A percentile compares a stretch with the other conserved stretches of the same genome.
Evolutionary conservation across 352 stramenopile species (phyloP).

Genomic region (Globisporangium okanoganense): DNA sequence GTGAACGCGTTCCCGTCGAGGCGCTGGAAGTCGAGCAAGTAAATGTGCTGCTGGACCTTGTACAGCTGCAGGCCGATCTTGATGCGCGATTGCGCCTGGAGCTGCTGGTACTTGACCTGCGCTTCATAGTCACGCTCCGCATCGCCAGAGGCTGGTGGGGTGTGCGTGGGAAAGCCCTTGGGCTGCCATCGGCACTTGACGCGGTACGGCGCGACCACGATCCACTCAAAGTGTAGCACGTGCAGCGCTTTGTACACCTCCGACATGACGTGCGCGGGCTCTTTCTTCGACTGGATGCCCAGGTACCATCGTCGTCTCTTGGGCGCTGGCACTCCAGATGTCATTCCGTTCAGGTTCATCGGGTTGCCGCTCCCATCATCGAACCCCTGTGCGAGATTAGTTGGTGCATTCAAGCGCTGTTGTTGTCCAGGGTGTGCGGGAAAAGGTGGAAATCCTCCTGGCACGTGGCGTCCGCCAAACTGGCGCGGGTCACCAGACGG

Average conservation of each 20-base stretch:
- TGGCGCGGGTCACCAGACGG: slow-evolving; percentile 56
- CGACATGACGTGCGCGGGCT: slow-evolving; percentile 99
- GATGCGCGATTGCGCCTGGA: slow-evolving; percentile 56
- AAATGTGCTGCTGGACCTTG: slow-evolving; percentile 98
- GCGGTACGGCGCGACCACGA: slow-evolving; percentile 94
- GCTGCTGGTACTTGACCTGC: slow-evolving; percentile 28
- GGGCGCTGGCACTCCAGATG: slow-evolving; percentile 25
- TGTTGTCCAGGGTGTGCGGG: slow-evolving; percentile 2
- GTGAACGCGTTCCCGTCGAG: slow-evolving; percentile 96
- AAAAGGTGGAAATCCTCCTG: slow-evolving; percentile 12
- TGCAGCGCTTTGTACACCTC: slow-evolving; percentile 99
- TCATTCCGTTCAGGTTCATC: slow-evolving; percentile 1
- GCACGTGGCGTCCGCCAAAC: slow-evolving; percentile 53
- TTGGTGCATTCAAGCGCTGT: slow-evolving; percentile 13
- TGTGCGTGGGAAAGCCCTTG: slow-evolving; percentile 19
- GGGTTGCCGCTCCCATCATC: slow-evolving; percentile 25
- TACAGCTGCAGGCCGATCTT: slow-evolving; percentile 97
- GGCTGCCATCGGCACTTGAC: slow-evolving; percentile 97
- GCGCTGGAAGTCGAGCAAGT: slow-evolving; percentile 98
- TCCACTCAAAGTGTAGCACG: slow-evolving; percentile 97
- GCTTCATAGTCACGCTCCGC: slow-evolving; percentile 22
- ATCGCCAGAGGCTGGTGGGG: slow-evolving; percentile 6
- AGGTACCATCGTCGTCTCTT: slow-evolving; percentile 96
- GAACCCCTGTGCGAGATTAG: slow-evolving; percentile 20
- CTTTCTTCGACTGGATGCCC: slow-evolving; percentile 99